Conservation (phyloP, 768 basidiomycete genomes). For the Pleurotus giganteus region DNA sequence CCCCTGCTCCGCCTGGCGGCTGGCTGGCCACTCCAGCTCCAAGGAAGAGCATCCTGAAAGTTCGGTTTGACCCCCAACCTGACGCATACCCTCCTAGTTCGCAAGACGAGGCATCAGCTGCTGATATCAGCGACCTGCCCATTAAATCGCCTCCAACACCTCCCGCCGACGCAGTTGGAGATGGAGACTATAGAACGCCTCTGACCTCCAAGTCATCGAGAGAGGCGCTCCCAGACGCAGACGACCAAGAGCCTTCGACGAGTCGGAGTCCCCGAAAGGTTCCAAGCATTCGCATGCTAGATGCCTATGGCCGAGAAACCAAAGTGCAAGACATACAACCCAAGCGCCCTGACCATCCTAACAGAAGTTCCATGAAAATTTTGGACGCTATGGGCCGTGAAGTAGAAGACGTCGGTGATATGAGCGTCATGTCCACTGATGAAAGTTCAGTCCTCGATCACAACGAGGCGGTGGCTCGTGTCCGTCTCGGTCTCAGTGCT, state of each 20-base stretch:
- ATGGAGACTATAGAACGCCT: background rate
- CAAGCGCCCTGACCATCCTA: conserved; percentile 12
- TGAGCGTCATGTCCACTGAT: conserved; percentile 15
- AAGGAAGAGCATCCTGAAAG: conserved; percentile 63
- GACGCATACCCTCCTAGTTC: conserved; percentile 17
- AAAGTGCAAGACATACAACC: conserved; percentile 13
- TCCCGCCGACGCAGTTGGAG: background rate
- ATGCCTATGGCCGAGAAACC: conserved; percentile 62
- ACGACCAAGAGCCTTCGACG: conserved; percentile 11
- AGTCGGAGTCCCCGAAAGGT: conserved; percentile 41
- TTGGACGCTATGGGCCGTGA: conserved; percentile 72
- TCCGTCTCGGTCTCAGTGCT: conserved; percentile 57
- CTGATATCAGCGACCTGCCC: conserved; percentile 7
- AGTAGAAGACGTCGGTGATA: conserved; percentile 33
- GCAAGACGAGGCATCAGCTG: conserved; percentile 15
- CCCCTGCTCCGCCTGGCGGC: conserved; percentile 68
- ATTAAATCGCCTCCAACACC: background rate
- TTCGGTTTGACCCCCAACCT: conserved; percentile 61
- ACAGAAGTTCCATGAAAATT: conserved; percentile 40
- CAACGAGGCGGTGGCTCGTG: conserved; percentile 52
- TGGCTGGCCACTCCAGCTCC: conserved; percentile 58
- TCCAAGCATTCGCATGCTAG: conserved; percentile 60
- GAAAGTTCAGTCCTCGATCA: conserved; percentile 30
- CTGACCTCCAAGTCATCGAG: background rate
- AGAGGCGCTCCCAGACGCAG: background rate